Percentiles rank a stretch among this genome's conserved stretches.
phyloP scores from a whole-genome alignment of 2,329 filamentous ascomycete species.

The Penicillium sp. region DNA sequence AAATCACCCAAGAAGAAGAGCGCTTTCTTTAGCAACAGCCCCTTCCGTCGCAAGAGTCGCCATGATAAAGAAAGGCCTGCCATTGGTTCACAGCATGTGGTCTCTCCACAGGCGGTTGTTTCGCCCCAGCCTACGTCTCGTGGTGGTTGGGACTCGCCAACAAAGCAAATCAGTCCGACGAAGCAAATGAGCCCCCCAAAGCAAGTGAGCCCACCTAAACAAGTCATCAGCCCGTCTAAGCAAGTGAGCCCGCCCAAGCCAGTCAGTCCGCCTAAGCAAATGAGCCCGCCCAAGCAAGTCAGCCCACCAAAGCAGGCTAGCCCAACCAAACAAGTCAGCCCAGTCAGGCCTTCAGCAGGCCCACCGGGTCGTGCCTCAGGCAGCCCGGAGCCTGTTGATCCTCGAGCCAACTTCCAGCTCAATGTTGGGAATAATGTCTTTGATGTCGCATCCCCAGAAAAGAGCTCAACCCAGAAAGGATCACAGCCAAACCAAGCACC shows the following conservation, averaged over 20 bases:
- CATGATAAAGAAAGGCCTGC: conserved; percentile 62
- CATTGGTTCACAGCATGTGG: conserved; percentile 33
- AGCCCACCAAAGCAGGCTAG: conserved; percentile 40
- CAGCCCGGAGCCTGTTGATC: conserved; percentile 85
- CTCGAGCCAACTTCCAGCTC: conserved; percentile 85
- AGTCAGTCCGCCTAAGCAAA: conserved; percentile 13
- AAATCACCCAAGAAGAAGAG: conserved; percentile 66
- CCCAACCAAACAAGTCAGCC: conserved; percentile 42
- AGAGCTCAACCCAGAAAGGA: conserved; percentile 49
- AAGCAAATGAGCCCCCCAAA: conserved; percentile 1
- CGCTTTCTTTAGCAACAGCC: conserved; percentile 89
- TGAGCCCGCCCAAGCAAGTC: conserved; percentile 37
- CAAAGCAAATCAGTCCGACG: conserved; percentile 5
- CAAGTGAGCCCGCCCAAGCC: conserved; percentile 14
- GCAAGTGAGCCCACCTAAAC: not conserved
- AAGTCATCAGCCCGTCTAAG: not conserved
- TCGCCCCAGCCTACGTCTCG: not conserved
- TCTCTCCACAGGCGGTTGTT: conserved; percentile 5
- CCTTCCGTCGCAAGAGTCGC: conserved; percentile 89
- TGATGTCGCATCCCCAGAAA: conserved; percentile 78
- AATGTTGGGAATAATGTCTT: conserved; percentile 97
- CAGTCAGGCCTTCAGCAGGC: conserved; percentile 45
- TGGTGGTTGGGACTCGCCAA: conserved; percentile 8
- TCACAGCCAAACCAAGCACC: conserved; percentile 41
- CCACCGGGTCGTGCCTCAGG: conserved; percentile 35